Evolutionary conservation across 306 rosid species (phyloP), one percentile per base, ranked within the genome.

Genomic region (Glycyrrhiza uralensis): DNA sequence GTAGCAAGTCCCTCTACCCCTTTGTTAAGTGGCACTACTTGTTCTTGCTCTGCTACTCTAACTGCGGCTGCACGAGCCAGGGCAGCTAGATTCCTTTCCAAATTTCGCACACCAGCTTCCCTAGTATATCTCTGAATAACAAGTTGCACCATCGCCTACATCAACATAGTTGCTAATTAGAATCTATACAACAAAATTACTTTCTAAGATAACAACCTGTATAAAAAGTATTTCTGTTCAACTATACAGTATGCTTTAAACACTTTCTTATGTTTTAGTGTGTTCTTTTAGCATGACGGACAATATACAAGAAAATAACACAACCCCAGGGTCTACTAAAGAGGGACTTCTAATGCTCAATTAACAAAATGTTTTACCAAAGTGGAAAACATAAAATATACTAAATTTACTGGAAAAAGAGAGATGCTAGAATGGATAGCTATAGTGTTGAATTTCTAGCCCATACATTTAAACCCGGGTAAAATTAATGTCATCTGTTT

Each of bases 21-120:
- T 82, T 87, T 89, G 87, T 73, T 83, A 36, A 87, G 71, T 7
- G 95, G 84, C 66, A 85, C 82, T 47, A 85, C 57, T 73, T 80
- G 94, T 78, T 91, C 96, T 76, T 89, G 92, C 86, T 94, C 99
- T 26, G 92, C 95, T 65, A 91, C 91, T 82, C 82, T 87, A 18
- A 94, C 99, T 24, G 99, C 99, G 44, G 96, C 95, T 61, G 99
- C 96, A 82, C 99, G 97, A 77, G 99, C 96, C 81, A 94, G 80
- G 63, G 97, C 85, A 75, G 99, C 96, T 54, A 94, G 84, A 75
- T 81, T 89, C 81, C 99, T 87, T 77, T 94, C 96, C 75, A 94
- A 85, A 78, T 80, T 87, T 60, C 99, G 89, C 22, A 94, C 97
- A 76, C 99, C 99, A 68, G 99, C 99, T 86, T 94, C 99, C 85